Evolutionary conservation across 2,329 filamentous ascomycete species (phyloP).

Genomic region (Cadophora luteo-olivacea): DNA sequence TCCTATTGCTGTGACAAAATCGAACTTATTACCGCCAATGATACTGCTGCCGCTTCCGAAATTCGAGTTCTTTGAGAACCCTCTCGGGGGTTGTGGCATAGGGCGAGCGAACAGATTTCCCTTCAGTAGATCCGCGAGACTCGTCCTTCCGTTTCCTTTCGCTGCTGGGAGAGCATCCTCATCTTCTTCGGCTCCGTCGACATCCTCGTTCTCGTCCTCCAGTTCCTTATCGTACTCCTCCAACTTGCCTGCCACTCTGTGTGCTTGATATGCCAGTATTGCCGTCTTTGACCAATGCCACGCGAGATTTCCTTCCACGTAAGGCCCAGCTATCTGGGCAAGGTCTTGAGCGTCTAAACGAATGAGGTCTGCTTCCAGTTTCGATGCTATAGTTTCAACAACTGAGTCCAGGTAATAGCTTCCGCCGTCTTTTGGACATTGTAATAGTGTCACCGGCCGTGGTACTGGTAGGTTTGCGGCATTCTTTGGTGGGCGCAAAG

Average conservation of each 20-base stretch:
- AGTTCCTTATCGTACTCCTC: slow-evolving; percentile 55
- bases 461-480: slow-evolving; percentile 48
- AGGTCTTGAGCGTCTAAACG: slow-evolving; percentile 73
- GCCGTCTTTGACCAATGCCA: slow-evolving; percentile 55
- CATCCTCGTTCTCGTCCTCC: slow-evolving; percentile 24
- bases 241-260: slow-evolving; percentile 60
- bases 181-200: slow-evolving; percentile 49
- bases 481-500: slow-evolving; percentile 48
- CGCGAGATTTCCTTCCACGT: slow-evolving; percentile 67
- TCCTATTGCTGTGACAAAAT: slow-evolving; percentile 31
- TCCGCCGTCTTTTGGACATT: slow-evolving; percentile 63
- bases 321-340: slow-evolving; percentile 71
- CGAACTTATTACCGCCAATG: slow-evolving; percentile 15
- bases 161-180: slow-evolving; percentile 25
- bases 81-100: not conserved
- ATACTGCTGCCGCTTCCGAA: not conserved
- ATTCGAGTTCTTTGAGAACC: not conserved
- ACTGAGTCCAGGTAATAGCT: slow-evolving; percentile 62
- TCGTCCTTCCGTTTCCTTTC: not conserved
- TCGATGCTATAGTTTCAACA: slow-evolving; percentile 67
- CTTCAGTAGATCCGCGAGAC: not conserved
- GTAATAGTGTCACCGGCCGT: slow-evolving; percentile 63
- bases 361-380: slow-evolving; percentile 70
- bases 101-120: not conserved
- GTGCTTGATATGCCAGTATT: slow-evolving; percentile 61